Percentiles rank a stretch among this genome's conserved stretches.
Conservation (phyloP, 2,329 filamentous ascomycete species). For the Cytospora mali region DNA sequence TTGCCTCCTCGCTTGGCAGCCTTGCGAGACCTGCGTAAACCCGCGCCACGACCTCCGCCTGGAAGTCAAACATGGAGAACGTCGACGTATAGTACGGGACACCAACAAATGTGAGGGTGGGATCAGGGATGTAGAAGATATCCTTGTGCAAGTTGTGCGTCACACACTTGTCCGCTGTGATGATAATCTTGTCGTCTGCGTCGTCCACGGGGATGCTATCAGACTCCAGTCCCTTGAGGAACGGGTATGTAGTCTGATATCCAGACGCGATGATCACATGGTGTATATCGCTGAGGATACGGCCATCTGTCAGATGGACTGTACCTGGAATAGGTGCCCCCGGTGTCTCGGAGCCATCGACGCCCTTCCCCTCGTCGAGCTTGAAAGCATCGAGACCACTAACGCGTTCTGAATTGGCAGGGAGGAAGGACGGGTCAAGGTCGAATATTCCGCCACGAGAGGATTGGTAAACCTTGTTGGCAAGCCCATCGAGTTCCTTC, state of each 20-base stretch:
- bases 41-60: conserved; percentile 62
- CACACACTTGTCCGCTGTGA: conserved; percentile 64
- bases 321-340: conserved; percentile 49
- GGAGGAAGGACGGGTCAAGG: conserved; percentile 55
- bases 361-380: conserved; percentile 37
- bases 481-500: conserved; percentile 41
- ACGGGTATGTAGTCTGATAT: conserved; percentile 69
- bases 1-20: conserved; percentile 48
- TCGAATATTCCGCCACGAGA: conserved; percentile 65
- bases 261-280: conserved; percentile 67
- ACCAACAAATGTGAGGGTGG: conserved; percentile 64
- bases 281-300: conserved; percentile 58
- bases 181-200: conserved; percentile 56
- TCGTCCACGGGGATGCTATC: conserved; percentile 43
- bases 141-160: conserved; percentile 70
- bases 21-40: conserved; percentile 54
- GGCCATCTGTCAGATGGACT: conserved; percentile 56
- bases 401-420: conserved; percentile 54
- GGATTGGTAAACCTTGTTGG: conserved; percentile 50
- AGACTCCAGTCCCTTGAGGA: conserved; percentile 54
- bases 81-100: conserved; percentile 68
- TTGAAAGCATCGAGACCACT: conserved; percentile 52
- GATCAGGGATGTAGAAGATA: conserved; percentile 71
- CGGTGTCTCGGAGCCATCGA: conserved; percentile 6
- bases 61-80: conserved; percentile 71